A percentile compares a stretch with the other conserved stretches of the same genome.
Conservation (phyloP, 1,139 yeast species). For the Candida buenavistaensis region DNA sequence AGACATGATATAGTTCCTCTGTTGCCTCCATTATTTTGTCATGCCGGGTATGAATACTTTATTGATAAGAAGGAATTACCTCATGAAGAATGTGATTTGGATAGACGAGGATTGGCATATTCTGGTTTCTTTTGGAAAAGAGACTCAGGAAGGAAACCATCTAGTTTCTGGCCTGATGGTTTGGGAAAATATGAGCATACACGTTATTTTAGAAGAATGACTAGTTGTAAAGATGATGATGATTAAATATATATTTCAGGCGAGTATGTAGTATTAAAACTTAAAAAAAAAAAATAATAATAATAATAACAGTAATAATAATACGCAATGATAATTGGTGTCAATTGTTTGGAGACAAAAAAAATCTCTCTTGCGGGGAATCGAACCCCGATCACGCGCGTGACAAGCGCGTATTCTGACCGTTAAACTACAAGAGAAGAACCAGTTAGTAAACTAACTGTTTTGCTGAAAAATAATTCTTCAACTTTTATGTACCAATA, state of each 20-base stretch:
- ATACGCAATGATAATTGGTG: no score
- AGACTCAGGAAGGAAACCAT: constrained; percentile 8
- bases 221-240: constrained; percentile 27
- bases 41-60: constrained; percentile 51
- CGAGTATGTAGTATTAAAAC: not conserved
- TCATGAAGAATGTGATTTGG: constrained; percentile 40
- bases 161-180: constrained; percentile 24
- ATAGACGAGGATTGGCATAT: constrained; percentile 17
- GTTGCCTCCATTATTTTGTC: constrained; percentile 54
- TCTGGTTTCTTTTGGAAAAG: constrained; percentile 9
- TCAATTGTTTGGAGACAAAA: no score
- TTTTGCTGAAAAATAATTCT: not conserved
- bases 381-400: constrained; percentile 7
- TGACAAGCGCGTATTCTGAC: constrained; percentile 8
- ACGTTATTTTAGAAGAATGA: constrained; percentile 32
- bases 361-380: constrained; percentile 6
- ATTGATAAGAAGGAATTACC: constrained; percentile 47
- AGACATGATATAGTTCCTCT: constrained; percentile 56
- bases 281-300: no score
- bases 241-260: not conserved
- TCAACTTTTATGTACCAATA: not conserved
- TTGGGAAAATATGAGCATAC: constrained; percentile 35
- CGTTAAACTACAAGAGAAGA: constrained; percentile 5
- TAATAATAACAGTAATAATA: no score
- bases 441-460: not conserved